phyloP scores from a whole-genome alignment of 31 red algal species.

The Pterothamnion heteromorphum region DNA sequence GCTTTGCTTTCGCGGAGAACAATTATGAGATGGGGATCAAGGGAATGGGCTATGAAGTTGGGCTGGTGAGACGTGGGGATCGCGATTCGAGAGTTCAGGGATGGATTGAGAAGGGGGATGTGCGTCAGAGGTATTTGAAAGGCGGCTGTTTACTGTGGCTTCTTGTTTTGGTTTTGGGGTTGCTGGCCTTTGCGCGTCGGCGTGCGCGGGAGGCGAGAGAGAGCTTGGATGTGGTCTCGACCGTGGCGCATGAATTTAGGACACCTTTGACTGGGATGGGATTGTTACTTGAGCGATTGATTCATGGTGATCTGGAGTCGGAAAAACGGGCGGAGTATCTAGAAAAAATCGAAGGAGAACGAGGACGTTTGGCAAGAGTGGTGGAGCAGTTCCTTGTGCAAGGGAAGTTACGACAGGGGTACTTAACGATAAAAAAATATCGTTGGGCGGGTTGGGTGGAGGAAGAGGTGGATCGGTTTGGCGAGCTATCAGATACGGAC shows the following conservation, averaged over 20 bases:
- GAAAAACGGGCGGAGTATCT: not conserved
- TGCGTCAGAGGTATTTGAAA: too few species aligned
- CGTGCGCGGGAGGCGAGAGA: too few species aligned
- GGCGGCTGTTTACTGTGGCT: too few species aligned
- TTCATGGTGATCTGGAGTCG: not conserved
- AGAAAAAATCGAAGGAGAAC: not conserved
- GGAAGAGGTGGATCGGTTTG: not conserved
- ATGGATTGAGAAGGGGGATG: too few species aligned
- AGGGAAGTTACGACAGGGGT: not conserved
- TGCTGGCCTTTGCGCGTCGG: too few species aligned
- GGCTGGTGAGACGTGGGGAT: too few species aligned
- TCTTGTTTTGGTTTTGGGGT: too few species aligned
- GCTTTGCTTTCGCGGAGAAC: too few species aligned
- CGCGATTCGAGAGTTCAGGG: too few species aligned
- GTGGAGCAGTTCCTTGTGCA: not conserved
- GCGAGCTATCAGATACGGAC: not conserved
- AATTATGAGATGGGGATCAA: too few species aligned
- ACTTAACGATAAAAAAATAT: not conserved
- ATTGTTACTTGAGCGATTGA: not conserved
- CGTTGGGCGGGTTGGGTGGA: not conserved
- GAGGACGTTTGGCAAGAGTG: not conserved
- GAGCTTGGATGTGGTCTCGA: not conserved
- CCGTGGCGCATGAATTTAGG: not conserved
- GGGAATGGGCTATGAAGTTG: too few species aligned
- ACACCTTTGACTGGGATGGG: not conserved